phyloP scores from a whole-genome alignment of 2,329 filamentous ascomycete genomes.

The Reticulascus tulasneorum region DNA sequence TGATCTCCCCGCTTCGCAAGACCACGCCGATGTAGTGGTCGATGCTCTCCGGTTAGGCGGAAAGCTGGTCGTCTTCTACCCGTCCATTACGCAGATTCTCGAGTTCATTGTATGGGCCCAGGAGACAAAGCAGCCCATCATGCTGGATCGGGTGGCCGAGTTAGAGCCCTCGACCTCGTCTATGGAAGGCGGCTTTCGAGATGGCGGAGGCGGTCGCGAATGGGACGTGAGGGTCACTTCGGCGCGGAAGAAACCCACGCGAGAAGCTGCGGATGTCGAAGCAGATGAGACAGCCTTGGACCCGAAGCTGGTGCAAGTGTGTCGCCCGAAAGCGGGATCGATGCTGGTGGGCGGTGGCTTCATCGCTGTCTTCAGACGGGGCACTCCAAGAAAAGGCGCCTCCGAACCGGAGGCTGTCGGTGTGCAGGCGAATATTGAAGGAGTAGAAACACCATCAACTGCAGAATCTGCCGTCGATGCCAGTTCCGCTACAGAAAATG shows the following conservation, averaged over 20 bases:
- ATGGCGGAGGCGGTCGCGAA: constrained; percentile 47
- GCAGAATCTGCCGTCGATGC: too few relatives aligned
- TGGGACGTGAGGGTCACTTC: constrained; percentile 58
- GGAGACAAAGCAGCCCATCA: constrained; percentile 47
- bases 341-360: constrained; percentile 37
- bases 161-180: constrained; percentile 37
- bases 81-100: constrained; percentile 74
- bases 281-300: neutral
- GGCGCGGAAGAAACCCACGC: constrained; percentile 19
- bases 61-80: constrained; percentile 66
- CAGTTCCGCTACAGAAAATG: too few relatives aligned
- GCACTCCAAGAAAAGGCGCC: too few relatives aligned
- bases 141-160: constrained; percentile 58
- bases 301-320: constrained; percentile 27
- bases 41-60: constrained; percentile 61
- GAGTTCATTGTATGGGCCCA: constrained; percentile 56
- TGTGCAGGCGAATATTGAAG: too few relatives aligned
- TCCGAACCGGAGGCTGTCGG: too few relatives aligned
- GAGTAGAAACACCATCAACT: neutral
- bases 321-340: constrained; percentile 38
- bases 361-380: constrained; percentile 30
- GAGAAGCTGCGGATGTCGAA: constrained; percentile 3
- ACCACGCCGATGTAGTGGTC: constrained; percentile 40
- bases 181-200: constrained; percentile 38
- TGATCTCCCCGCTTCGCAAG: constrained; percentile 65